Evolutionary conservation across 1,139 yeast genomes (phyloP).

Genomic region (Blastobotrys illinoisensis): DNA sequence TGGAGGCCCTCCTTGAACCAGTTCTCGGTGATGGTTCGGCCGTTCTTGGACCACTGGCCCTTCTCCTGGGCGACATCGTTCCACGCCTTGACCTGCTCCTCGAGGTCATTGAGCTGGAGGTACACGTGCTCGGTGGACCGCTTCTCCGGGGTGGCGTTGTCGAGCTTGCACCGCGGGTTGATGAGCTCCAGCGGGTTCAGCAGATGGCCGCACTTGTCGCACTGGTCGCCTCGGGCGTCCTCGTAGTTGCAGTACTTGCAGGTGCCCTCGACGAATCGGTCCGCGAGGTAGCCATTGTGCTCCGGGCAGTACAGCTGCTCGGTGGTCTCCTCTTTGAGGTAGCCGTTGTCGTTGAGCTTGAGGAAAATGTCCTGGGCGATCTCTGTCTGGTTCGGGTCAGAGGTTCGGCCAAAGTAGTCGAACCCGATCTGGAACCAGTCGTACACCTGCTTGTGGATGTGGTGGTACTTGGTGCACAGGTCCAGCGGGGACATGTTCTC

Average conservation of each 20-base stretch:
- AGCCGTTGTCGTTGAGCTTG: constrained; percentile 68
- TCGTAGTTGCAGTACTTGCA: constrained; percentile 74
- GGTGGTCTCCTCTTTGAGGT: constrained; percentile 77
- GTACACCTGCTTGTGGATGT: constrained; percentile 80
- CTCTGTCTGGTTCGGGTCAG: constrained; percentile 85
- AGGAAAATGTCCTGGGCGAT: constrained; percentile 91
- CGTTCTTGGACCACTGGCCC: constrained; percentile 90
- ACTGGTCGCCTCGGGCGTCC: constrained; percentile 99
- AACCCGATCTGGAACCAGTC: constrained; percentile 96
- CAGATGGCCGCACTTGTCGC: constrained; percentile 91
- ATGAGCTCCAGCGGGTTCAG: constrained; percentile 90
- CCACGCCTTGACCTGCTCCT: constrained; percentile 71
- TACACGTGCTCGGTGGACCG: constrained; percentile 82
- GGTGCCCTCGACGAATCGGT: constrained; percentile 93
- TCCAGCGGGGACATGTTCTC: constrained; percentile 84
- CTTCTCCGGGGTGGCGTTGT: constrained; percentile 72
- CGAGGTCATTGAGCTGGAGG: constrained; percentile 75
- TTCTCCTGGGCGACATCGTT: constrained; percentile 55
- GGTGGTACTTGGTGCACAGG: constrained; percentile 85
- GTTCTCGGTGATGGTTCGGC: constrained; percentile 77
- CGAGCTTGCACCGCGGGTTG: constrained; percentile 92
- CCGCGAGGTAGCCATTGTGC: constrained; percentile 90
- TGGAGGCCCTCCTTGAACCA: constrained; percentile 93
- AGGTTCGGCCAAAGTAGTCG: constrained; percentile 94
- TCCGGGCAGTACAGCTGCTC: constrained; percentile 87